Conservation (phyloP, 768 basidiomycete genomes). For the Neoboletus magnificus region DNA sequence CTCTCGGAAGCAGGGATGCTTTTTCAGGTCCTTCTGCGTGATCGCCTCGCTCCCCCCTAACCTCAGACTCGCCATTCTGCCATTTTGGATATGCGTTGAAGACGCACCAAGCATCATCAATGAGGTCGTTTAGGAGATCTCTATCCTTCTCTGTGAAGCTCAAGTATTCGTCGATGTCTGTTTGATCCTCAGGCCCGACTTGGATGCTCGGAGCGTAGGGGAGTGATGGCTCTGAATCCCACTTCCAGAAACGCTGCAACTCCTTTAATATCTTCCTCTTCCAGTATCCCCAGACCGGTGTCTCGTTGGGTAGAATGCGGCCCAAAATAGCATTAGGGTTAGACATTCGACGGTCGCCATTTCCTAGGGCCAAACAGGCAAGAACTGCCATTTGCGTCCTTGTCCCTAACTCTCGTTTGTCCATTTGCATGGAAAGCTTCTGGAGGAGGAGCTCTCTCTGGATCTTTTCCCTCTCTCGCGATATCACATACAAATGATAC, state of each 20-base stretch:
- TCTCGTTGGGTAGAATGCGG: conserved; percentile 28
- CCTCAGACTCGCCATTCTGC: background rate
- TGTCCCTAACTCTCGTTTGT: conserved; percentile 19
- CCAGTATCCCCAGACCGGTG: conserved; percentile 28
- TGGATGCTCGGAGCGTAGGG: conserved; percentile 15
- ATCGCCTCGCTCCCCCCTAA: background rate
- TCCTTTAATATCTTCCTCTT: conserved; percentile 21
- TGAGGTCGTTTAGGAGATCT: conserved; percentile 13
- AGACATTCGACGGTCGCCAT: background rate
- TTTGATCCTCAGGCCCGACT: conserved; percentile 2
- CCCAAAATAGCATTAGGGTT: conserved; percentile 6
- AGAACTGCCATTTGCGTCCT: conserved; percentile 31
- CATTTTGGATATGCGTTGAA: conserved; percentile 16
- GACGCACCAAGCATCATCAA: conserved; percentile 23
- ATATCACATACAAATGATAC: conserved; percentile 32
- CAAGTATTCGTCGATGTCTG: conserved; percentile 8
- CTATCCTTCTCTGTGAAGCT: conserved; percentile 3
- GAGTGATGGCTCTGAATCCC: background rate
- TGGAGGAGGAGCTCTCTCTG: conserved; percentile 19
- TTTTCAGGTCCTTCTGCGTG: background rate
- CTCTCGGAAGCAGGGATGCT: background rate
- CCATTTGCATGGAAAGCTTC: conserved; percentile 4
- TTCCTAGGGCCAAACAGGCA: conserved; percentile 19
- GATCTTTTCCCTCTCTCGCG: conserved; percentile 28
- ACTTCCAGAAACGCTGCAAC: conserved; percentile 11